Base-by-base conservation (phyloP, 345 rosid species). In the Gossypium ekmanianum region DNA sequence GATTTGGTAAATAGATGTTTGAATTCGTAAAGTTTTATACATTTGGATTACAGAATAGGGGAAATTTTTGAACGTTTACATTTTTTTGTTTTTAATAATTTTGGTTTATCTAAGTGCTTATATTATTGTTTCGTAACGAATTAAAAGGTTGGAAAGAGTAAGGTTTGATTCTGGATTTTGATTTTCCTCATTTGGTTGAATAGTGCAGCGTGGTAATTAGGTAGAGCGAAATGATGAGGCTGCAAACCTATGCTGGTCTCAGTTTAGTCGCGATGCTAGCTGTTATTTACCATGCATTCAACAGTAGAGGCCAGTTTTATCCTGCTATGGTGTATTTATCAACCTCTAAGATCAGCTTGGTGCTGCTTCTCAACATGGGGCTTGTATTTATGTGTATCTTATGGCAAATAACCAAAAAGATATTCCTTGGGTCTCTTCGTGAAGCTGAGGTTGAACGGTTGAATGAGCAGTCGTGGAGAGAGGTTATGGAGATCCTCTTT, bases 391-490 rank as follows among this genome's bases (percentile, higher is more conserved):
- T 92, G 97, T 87, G 91, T 74, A 78, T 78, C 67, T 70, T 92
- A 45, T 94, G 98, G 98, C 94, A 92, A 58, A 74, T 94, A 20
- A 87, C 83, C 50, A 94, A 92, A 62, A 73, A 83, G 27, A 67
- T 94, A 13, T 94, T 94, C 79, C 94, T 94, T 10, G 98, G 98
- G 45, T 80, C 93, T 9, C 98, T 94, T 29, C 89, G 98, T 4
- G 98, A 94, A 82, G 97, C 97, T 11, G 98, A 94, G 66, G 86
- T 94, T 17, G 98, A 94, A 84, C 83, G 97, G 65, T 78, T 94
- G 80, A 94, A 94, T 69, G 98, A 94, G 79, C 97, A 92, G 65
- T 88, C 91, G 0, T 91, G 97, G 97, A 91, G 98, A 66, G 98
- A 94, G 79, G 84, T 91, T 55, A 94, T 94, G 97, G 97, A 94